Conservation (phyloP, 768 basidiomycete genomes). For the Agrocybe chaxingu region DNA sequence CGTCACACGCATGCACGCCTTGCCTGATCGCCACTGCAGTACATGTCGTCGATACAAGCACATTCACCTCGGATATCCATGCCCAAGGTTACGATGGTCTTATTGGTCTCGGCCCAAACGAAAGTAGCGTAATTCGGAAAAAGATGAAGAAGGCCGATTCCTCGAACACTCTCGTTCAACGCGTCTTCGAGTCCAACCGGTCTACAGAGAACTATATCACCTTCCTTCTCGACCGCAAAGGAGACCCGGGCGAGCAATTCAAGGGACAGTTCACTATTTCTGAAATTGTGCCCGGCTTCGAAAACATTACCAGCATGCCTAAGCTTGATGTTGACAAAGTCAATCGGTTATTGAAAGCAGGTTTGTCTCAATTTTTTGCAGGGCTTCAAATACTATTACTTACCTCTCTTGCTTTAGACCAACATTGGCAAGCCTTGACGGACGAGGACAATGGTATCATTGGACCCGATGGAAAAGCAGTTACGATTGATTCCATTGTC, state of each 20-base stretch:
- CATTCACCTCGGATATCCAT: constrained; percentile 60
- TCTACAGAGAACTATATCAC: constrained; percentile 64
- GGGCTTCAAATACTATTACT: neutral
- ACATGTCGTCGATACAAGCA: constrained; percentile 57
- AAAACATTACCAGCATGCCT: constrained; percentile 58
- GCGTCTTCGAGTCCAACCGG: constrained; percentile 60
- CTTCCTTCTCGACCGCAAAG: constrained; percentile 59
- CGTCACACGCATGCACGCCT: constrained; percentile 1
- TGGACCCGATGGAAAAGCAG: constrained; percentile 70
- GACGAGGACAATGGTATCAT: constrained; percentile 66
- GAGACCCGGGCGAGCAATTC: constrained; percentile 46
- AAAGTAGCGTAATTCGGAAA: constrained; percentile 60
- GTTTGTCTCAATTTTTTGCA: constrained; percentile 17
- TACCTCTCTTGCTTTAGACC: constrained; percentile 36
- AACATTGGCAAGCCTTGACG: constrained; percentile 78
- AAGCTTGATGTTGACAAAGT: constrained; percentile 67
- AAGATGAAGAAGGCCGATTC: constrained; percentile 40
- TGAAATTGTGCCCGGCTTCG: constrained; percentile 60
- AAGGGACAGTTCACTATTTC: constrained; percentile 70
- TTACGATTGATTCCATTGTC: constrained; percentile 62
- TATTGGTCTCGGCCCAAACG: constrained; percentile 76
- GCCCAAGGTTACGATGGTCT: constrained; percentile 67
- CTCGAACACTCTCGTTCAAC: constrained; percentile 60
- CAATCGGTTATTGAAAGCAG: constrained; percentile 49
- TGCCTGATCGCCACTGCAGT: constrained; percentile 34